These are phyloP conservation scores for Macrophomina tecta DNA, from an alignment of 2,329 filamentous ascomycete genomes.

Conservation along the genomic window DNA sequence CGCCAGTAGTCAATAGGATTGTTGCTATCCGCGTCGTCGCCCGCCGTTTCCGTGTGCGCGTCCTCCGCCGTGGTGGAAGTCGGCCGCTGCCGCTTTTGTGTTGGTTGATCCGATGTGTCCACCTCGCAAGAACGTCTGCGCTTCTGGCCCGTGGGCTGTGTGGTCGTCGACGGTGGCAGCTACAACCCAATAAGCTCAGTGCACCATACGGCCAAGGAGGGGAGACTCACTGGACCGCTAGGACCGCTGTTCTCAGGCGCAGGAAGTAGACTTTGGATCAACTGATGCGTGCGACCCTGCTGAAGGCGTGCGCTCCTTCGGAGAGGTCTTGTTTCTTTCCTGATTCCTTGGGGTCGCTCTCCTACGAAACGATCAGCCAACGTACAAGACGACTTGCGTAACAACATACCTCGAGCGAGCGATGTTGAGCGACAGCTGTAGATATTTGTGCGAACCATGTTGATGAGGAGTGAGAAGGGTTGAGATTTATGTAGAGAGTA, in stretches of 20 bases:
- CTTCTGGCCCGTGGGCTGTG: not conserved
- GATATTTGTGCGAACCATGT: not conserved
- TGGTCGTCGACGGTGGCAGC: not conserved
- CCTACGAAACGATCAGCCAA: not conserved
- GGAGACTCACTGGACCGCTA: not conserved
- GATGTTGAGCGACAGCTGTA: not conserved
- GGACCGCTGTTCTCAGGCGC: not conserved
- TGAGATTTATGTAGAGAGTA: no score
- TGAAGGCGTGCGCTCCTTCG: not conserved
- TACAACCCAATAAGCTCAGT: not conserved
- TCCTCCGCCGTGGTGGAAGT: not conserved
- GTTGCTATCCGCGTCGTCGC: no score
- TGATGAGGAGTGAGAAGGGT: not conserved
- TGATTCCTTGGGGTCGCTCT: not conserved
- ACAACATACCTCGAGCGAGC: not conserved
- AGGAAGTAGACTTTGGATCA: not conserved
- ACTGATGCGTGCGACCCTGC: not conserved
- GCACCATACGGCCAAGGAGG: not conserved
- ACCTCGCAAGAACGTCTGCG: not conserved
- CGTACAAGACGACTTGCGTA: not conserved
- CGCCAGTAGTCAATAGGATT: no score
- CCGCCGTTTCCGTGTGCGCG: no score
- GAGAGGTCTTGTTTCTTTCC: not conserved
- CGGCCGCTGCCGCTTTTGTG: not conserved
- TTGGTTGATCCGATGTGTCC: not conserved